Evolutionary conservation across 2,329 filamentous ascomycete species (phyloP), one percentile per base, ranked within the genome.

Genomic region (Amesomyces nigricolor): DNA sequence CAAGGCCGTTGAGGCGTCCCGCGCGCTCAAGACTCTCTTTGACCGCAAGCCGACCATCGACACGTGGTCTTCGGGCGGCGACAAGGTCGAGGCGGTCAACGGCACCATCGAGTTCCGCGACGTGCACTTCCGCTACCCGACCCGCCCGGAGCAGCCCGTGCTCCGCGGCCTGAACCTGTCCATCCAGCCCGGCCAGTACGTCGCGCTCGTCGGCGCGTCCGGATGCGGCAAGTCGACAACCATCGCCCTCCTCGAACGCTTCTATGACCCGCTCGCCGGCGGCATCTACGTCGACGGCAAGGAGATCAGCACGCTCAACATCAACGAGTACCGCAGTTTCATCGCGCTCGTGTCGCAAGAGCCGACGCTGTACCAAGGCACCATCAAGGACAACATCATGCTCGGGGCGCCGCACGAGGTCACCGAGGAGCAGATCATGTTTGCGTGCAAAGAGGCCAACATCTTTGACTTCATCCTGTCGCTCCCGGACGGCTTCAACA

Each of bases 181-280:
- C 13, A 81, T 92, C 42, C 81, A 84, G 29, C 88, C 88, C 0
- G 89, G 89, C 4, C 88, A 92, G 67, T 94, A 92, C 64, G 80
- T 92, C 7, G 94, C 92, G 0, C 80, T 97, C 2, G 94, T 97
- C 8, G 94, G 94, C n/a, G 87, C 92, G 0, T 94, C 88, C 45
- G 92, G 94, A 2, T 96, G 91, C 66, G 94, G 94, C 56, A 97
- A 99, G 75, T 90, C 85, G 48, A 97, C 94, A 0, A 95, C 91
- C 0, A 95, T 97, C 67, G 88, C 89, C 3, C 78, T 97, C 4
- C 76, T 97, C 32, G 92, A 97, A 70, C 87, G 94, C 35, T 97
- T 97, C 75, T 97, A 97, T 68, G 91, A 97, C 64, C 89, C 91
- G 0, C 78, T 94, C 0, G 79, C 82, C 0, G 94, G 94, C 11